phyloP scores from a whole-genome alignment of 768 basidiomycete species.

The Daedaleopsis sinensis region DNA sequence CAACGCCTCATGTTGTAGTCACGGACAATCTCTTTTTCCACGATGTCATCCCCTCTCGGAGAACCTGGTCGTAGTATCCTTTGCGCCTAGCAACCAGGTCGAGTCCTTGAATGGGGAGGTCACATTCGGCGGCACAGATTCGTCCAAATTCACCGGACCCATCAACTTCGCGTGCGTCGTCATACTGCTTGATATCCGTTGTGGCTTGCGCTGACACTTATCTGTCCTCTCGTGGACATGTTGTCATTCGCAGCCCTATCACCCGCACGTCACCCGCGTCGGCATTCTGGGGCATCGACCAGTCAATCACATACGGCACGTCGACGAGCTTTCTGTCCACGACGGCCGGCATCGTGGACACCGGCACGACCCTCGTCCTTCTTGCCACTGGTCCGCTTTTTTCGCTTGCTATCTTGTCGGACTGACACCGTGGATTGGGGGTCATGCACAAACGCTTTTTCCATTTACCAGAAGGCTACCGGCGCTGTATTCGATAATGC shows the following conservation, averaged over 20 bases:
- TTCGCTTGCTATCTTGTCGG: background rate
- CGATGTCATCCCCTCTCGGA: constrained; percentile 28
- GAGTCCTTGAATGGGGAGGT: constrained; percentile 36
- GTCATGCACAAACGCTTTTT: constrained; percentile 30
- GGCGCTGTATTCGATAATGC: constrained; percentile 33
- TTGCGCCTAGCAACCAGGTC: constrained; percentile 31
- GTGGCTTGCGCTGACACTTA: background rate
- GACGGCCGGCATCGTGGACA: constrained; percentile 39
- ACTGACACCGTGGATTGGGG: background rate
- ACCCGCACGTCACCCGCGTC: constrained; percentile 35
- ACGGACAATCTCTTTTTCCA: constrained; percentile 42
- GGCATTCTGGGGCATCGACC: constrained; percentile 38
- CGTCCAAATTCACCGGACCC: constrained; percentile 34
- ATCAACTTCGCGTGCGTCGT: constrained; percentile 32
- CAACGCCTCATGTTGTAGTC: constrained; percentile 36
- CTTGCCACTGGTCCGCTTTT: constrained; percentile 32
- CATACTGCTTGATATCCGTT: background rate
- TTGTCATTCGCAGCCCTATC: constrained; percentile 24
- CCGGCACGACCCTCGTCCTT: constrained; percentile 38
- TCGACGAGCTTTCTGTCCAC: constrained; percentile 23
- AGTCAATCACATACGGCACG: constrained; percentile 33
- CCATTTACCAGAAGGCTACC: constrained; percentile 33
- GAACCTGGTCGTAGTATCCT: constrained; percentile 34
- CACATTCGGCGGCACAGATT: constrained; percentile 40
- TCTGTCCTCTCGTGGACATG: background rate